A percentile compares a stretch with the other conserved stretches of the same genome.
Evolutionary conservation across 2,329 filamentous ascomycete genomes (phyloP).

Genomic region (Grosmannia huntii): DNA sequence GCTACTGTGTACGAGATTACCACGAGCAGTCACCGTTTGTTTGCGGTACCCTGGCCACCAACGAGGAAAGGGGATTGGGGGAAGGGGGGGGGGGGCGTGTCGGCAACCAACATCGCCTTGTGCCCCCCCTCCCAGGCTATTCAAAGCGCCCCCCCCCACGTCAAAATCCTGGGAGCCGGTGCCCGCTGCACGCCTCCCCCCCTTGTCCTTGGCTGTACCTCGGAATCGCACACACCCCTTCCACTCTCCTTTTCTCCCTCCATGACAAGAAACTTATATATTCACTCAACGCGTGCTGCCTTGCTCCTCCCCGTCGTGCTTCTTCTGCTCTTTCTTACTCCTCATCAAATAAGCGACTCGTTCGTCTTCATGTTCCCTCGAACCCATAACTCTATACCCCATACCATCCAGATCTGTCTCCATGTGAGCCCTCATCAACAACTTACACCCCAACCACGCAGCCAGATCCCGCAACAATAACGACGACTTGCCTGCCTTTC

Average conservation of each 20-base stretch:
- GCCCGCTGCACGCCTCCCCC: background rate
- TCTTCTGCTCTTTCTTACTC: background rate
- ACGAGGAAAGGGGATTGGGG: too few relatives aligned
- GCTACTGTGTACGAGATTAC: background rate
- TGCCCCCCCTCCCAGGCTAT: background rate
- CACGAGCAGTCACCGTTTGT: background rate
- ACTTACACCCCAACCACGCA: background rate
- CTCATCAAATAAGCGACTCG: background rate
- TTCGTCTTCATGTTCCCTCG: background rate
- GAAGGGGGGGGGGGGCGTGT: background rate
- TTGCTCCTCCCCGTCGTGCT: background rate
- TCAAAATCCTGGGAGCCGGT: background rate
- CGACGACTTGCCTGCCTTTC: background rate
- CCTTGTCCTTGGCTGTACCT: background rate
- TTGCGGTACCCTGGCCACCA: background rate
- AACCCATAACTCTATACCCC: background rate
- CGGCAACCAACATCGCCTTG: background rate
- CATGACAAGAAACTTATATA: slow-evolving; percentile 3
- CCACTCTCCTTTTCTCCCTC: background rate
- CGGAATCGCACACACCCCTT: slow-evolving; percentile 6
- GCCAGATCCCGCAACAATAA: background rate
- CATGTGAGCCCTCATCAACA: background rate
- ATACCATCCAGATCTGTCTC: background rate
- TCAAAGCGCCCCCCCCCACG: background rate
- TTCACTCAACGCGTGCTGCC: slow-evolving; percentile 1